Evolutionary conservation across 345 rosid genomes (phyloP), one percentile per base, ranked within the genome.

Genomic region (Dovyalis caffra): DNA sequence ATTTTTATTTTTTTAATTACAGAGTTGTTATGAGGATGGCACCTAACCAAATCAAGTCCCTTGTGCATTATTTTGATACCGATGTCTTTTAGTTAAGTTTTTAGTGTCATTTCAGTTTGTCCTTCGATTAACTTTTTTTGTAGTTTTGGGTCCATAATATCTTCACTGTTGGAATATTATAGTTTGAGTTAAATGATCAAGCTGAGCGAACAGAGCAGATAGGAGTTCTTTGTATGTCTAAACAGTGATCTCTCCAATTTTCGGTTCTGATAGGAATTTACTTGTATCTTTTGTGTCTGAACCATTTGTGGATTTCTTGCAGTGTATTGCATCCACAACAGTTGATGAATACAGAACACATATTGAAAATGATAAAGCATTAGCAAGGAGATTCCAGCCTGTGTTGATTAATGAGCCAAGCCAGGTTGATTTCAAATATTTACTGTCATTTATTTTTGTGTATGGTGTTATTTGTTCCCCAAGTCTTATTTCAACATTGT

Each of bases 241-340:
- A 20, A 35, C 18, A 2, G 23, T 61, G 26, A 2, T 20, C 29
- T 26, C 68, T 32, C 23, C 28, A 38, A 25, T 26, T 25, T 32
- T 45, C 7, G 38, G 21, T 25, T 64, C 29, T 47, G 9, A 37
- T 37, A 37, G 51, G 40, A 49, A 21, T 43, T 61, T 66, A 10
- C 34, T 12, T 66, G 7, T 3, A 35, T 38, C 61, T 43, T 23
- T 47, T 16, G 3, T 34, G 64, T 60, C 62, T 68, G 45, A 37
- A 37, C 20, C 11, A 61, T 72, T 3, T 37, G n/a, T 51, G 23
- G 71, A 68, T 79, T 71, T 40, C 70, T 77, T 88, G 88, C 92
- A 95, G 99, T 95, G 98, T 79, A 91, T 95, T 71, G 97, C 99
- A 32, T 89, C 99, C 79, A 95, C 99, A 40, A 95, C 99, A 34